Evolutionary conservation across 108 stramenopile species (phyloP).

Genomic region (Hondaea fermentalgiana): DNA sequence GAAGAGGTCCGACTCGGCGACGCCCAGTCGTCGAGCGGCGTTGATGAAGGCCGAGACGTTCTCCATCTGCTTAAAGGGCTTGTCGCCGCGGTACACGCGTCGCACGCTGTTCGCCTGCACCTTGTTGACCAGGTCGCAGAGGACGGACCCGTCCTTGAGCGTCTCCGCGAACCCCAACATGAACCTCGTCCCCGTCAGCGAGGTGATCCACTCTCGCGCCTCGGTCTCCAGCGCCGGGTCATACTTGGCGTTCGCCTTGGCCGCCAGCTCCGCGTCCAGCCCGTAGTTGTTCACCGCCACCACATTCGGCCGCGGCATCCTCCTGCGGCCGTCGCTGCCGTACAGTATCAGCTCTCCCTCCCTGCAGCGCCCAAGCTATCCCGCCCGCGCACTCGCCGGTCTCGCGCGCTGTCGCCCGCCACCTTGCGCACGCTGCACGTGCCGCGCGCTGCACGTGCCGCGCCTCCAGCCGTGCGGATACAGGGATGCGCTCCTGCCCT

Average conservation of each 20-base stretch:
- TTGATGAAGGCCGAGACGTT: slow-evolving; percentile 26
- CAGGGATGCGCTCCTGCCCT: too few species aligned
- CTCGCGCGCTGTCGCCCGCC: too few species aligned
- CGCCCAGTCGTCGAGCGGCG: slow-evolving; percentile 19
- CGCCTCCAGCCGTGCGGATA: too few species aligned
- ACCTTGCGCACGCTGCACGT: too few species aligned
- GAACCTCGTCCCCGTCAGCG: slow-evolving; percentile 31
- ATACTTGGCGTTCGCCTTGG: slow-evolving; percentile 34
- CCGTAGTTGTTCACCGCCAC: slow-evolving; percentile 19
- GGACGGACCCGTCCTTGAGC: slow-evolving; percentile 25
- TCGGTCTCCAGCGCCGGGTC: slow-evolving; percentile 28
- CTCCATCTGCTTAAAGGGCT: slow-evolving; percentile 51
- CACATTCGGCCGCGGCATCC: neutral
- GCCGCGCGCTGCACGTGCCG: too few species aligned
- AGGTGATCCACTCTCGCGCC: slow-evolving; percentile 37
- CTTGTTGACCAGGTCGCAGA: slow-evolving; percentile 33
- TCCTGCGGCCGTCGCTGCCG: neutral
- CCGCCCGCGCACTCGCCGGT: too few species aligned
- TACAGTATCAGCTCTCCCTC: too few species aligned
- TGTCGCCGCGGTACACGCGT: slow-evolving; percentile 18
- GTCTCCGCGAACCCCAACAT: slow-evolving; percentile 13
- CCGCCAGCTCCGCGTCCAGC: slow-evolving; percentile 39
- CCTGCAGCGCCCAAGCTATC: too few species aligned
- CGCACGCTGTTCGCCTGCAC: slow-evolving; percentile 29
- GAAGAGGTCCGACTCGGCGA: slow-evolving; percentile 41